These are phyloP conservation scores for Exsudoporus floridanus DNA, from an alignment of 1,284 basidiomycete genomes.

Conservation along the genomic window DNA sequence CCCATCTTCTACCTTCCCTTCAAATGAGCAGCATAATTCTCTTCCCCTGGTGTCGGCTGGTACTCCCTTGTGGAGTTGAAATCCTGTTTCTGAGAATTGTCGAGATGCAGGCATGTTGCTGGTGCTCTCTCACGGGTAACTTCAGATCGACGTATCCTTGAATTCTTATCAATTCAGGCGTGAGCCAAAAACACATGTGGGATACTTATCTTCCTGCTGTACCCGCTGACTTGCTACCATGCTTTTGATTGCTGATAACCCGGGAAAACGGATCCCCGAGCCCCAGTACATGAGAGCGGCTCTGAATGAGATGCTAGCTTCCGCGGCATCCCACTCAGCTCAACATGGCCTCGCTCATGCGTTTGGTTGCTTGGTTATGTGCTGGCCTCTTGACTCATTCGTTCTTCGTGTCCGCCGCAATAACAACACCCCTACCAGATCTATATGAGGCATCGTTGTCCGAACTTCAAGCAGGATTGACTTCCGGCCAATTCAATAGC, in stretches of 20 bases:
- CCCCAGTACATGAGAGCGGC: constrained; percentile 10
- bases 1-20: background rate
- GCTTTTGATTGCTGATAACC: constrained; percentile 9
- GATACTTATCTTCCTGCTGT: background rate
- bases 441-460: constrained; percentile 61
- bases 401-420: constrained; percentile 11
- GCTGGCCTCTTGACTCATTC: constrained; percentile 6
- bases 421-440: constrained; percentile 44
- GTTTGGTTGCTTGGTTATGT: constrained; percentile 9
- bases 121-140: background rate
- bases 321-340: background rate
- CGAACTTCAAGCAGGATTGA: constrained; percentile 55
- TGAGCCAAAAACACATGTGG: background rate
- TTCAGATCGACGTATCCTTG: background rate
- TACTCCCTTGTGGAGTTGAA: background rate
- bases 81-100: background rate
- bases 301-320: background rate
- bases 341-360: constrained; percentile 4
- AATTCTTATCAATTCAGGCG: constrained; percentile 1
- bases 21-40: background rate
- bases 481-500: constrained; percentile 55
- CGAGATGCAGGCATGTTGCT: background rate
- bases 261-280: constrained; percentile 6
- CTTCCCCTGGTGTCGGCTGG: background rate
- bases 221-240: constrained; percentile 13